These are phyloP conservation scores for Juncus effusus DNA, from an alignment of 176 grass and related monocot species.

Conservation along the genomic window DNA sequence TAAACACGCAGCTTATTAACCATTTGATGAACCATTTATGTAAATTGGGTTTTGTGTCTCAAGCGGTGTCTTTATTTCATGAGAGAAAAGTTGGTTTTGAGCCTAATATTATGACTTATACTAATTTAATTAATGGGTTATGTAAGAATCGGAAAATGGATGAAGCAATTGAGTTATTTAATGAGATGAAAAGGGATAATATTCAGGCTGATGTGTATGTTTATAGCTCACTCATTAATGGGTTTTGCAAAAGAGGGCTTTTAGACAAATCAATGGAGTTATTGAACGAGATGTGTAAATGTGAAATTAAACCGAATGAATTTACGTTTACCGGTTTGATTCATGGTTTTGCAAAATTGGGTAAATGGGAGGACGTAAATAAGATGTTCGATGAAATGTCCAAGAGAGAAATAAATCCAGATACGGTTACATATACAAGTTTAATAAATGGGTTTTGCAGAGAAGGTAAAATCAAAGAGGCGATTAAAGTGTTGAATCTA, in stretches of 20 bases:
- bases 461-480: slow-evolving; percentile 27
- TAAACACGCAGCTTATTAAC: slow-evolving; percentile 28
- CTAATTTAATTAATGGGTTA: slow-evolving; percentile 24
- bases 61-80: slow-evolving; percentile 32
- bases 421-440: neutral
- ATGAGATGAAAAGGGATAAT: slow-evolving; percentile 19
- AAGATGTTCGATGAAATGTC: slow-evolving; percentile 19
- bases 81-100: neutral
- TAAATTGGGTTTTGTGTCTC: slow-evolving; percentile 6
- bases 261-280: slow-evolving; percentile 33
- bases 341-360: slow-evolving; percentile 23
- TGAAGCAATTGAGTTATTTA: slow-evolving; percentile 18
- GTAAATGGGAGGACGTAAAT: slow-evolving; percentile 15
- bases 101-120: slow-evolving; percentile 35
- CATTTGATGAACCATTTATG: slow-evolving; percentile 23
- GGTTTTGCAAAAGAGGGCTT: slow-evolving; percentile 19
- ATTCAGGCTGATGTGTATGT: slow-evolving; percentile 23
- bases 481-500: slow-evolving; percentile 17
- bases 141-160: slow-evolving; percentile 32
- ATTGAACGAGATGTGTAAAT: slow-evolving; percentile 24
- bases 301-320: neutral
- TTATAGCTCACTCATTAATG: slow-evolving; percentile 26
- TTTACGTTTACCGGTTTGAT: slow-evolving; percentile 15
- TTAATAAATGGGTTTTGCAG: slow-evolving; percentile 44
- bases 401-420: slow-evolving; percentile 13